Evolutionary conservation across 306 rosid genomes (phyloP).

Genomic region (Quercus wislizeni): DNA sequence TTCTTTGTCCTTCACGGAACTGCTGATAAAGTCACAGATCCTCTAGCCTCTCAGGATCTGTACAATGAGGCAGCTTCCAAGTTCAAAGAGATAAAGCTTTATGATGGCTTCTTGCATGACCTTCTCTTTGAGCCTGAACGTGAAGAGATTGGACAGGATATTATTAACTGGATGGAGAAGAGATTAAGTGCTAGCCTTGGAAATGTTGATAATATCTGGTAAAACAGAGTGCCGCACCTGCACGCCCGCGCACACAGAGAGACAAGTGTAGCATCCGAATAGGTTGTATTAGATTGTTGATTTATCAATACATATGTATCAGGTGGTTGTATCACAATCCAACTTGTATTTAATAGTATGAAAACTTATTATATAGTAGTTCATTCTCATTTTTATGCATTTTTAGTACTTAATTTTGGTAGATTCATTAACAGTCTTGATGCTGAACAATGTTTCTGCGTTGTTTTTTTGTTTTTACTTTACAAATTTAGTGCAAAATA

Average conservation of each 20-base stretch:
- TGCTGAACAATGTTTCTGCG: no score
- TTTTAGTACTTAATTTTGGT: no score
- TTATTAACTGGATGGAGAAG: conserved; percentile 85
- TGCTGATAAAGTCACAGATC: conserved; percentile 94
- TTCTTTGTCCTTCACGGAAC: conserved; percentile 98
- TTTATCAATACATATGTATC: not conserved
- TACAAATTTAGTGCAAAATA: no score
- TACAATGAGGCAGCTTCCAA: conserved; percentile 72
- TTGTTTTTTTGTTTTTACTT: no score
- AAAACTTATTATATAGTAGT: not conserved
- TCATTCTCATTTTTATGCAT: not conserved
- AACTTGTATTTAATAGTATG: conserved; percentile 13
- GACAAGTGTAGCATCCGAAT: not conserved
- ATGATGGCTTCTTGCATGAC: conserved; percentile 92
- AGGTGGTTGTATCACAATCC: conserved; percentile 6
- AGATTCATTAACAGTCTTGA: no score
- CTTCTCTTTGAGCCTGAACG: conserved; percentile 94
- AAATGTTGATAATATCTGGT: conserved; percentile 14
- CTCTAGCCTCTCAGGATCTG: conserved; percentile 86
- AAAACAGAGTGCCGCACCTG: not conserved
- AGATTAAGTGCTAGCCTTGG: conserved; percentile 32
- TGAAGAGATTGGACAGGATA: conserved; percentile 75
- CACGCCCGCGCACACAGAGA: not conserved
- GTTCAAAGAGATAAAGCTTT: conserved; percentile 84
- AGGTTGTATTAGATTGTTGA: not conserved